Percentiles rank a stretch among this genome's conserved stretches.
phyloP scores from a whole-genome alignment of 306 rosid species.

The Citrullus mucosospermus region DNA sequence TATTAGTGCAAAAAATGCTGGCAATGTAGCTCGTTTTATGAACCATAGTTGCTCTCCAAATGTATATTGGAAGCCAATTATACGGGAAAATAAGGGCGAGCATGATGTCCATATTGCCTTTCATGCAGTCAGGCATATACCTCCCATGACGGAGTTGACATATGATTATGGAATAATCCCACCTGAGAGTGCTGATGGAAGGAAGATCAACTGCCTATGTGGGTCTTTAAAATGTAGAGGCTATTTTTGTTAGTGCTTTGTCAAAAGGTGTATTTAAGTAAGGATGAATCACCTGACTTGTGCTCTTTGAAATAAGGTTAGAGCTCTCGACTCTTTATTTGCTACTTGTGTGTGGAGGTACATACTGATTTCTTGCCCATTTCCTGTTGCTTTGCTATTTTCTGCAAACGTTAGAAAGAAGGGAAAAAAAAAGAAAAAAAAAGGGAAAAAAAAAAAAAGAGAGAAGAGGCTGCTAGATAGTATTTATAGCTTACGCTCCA shows the following conservation, averaged over 20 bases:
- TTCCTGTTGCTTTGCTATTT: background rate
- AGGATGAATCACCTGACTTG: background rate
- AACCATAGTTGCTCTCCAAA: constrained; percentile 91
- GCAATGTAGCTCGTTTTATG: constrained; percentile 93
- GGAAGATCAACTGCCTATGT: constrained; percentile 74
- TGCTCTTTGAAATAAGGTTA: constrained; percentile 34
- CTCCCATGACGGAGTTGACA: constrained; percentile 86
- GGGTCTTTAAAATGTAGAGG: constrained; percentile 65
- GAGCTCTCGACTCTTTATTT: constrained; percentile 12
- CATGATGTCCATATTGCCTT: constrained; percentile 68
- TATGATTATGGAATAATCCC: constrained; percentile 69
- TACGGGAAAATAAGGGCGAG: constrained; percentile 46
- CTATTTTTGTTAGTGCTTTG: constrained; percentile 34
- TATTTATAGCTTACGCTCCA: background rate
- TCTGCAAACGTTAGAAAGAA: background rate
- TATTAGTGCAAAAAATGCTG: constrained; percentile 52
- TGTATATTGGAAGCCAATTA: constrained; percentile 64
- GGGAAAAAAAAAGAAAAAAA: too few relatives aligned
- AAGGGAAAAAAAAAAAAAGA: too few relatives aligned
- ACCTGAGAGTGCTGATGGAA: constrained; percentile 41
- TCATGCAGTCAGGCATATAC: constrained; percentile 56
- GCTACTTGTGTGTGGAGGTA: background rate
- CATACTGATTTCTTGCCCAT: background rate
- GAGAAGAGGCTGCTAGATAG: too few relatives aligned
- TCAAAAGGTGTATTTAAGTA: constrained; percentile 17